Conservation (phyloP, 2,329 filamentous ascomycete species). For the Colletotrichum sp. region DNA sequence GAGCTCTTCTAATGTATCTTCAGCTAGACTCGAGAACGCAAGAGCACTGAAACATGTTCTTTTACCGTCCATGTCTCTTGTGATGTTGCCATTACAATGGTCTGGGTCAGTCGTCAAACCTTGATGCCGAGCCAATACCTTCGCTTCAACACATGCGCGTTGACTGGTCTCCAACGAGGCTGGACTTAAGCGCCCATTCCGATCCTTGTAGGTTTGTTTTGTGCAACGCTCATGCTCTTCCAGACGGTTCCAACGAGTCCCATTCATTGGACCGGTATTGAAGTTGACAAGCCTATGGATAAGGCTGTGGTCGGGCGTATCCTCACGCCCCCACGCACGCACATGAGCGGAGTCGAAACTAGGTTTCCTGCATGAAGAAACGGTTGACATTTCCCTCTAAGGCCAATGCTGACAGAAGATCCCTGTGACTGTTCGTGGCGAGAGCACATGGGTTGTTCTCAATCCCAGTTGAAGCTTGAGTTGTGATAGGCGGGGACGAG, state of each 20-base stretch:
- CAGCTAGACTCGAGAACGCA: too few relatives aligned
- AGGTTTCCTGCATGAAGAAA: neutral
- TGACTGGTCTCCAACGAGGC: neutral
- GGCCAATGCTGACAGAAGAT: neutral
- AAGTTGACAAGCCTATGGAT: neutral
- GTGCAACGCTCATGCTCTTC: neutral
- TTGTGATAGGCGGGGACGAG: neutral
- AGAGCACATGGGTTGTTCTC: neutral
- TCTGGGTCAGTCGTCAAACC: rapidly evolving
- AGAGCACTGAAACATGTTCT: too few relatives aligned
- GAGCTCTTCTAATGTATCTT: too few relatives aligned
- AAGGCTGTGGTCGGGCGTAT: neutral
- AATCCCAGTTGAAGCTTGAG: neutral
- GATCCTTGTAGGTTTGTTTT: neutral
- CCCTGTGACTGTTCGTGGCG: neutral
- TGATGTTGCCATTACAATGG: too few relatives aligned
- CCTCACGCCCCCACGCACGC: neutral
- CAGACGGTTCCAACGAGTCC: neutral
- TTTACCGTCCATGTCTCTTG: too few relatives aligned
- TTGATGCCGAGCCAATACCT: too few relatives aligned
- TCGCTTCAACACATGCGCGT: neutral
- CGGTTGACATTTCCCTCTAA: neutral
- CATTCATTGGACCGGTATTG: neutral
- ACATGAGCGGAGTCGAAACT: neutral
- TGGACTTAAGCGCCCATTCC: neutral